Evolutionary conservation across 1,284 basidiomycete species (phyloP), one percentile per base, ranked within the genome.

Genomic region (Rhodotorula sp.): DNA sequence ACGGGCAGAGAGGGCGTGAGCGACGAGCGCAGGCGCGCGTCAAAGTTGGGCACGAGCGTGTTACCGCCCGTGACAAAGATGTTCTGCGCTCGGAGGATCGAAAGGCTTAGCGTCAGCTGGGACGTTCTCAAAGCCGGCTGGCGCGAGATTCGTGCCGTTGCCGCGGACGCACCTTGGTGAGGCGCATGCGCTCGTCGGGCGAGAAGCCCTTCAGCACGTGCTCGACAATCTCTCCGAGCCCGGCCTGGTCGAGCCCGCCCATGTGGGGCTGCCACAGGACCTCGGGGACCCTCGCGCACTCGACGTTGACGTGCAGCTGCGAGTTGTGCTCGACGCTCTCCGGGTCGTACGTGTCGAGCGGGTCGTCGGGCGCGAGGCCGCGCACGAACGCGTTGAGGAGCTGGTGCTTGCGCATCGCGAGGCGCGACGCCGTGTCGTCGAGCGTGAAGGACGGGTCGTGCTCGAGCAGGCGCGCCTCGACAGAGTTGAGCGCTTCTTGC

Each of bases 161-260:
- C 34, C 34, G 34, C 34, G 86, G 27, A 78, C 84, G 72, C 70
- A 85, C 85, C 74, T 81, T 80, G 72, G 85, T 88, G 68, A 94
- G 84, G 50, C 87, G 82, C 19, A 82, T 82, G 74, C 89, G 88
- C 60, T 92, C 89, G 4, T 83, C 81, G 52, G 88, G 86, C 7
- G 87, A 83, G 81, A 96, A 97, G 16, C 89, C 86, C n/a, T 88
- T 87, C 61, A 99, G 85, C 49, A 98, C 86, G 81, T 89, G 91
- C 76, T 92, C 91, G 34, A 94, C 83, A 2, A 97, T 88, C 81
- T 99, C 97, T 19, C 90, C 91, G 5, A 99, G 81, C 0, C 97
- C 97, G 0, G 97, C 96, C 27, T 91, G 92, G 81, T 99, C 97
- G 34, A 97, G 86, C 0, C 97, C 97, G 4, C 94, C 95, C 86